Percentiles rank a stretch among this genome's conserved stretches.
These are phyloP conservation scores for Pleurotus platypus DNA, from an alignment of 768 basidiomycete genomes.

Conservation along the genomic window DNA sequence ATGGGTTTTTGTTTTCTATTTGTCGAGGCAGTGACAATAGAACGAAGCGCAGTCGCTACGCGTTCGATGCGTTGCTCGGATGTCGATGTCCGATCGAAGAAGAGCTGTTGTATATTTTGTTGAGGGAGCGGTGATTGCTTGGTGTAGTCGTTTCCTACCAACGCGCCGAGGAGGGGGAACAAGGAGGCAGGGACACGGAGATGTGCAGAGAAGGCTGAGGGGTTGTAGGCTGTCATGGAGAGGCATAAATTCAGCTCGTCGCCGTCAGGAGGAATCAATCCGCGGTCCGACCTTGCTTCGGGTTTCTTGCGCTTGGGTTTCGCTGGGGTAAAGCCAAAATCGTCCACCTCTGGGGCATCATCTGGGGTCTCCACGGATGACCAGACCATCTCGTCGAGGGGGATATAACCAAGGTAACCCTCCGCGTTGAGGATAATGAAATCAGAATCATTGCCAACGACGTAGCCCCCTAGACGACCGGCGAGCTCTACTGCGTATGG, in stretches of 20 bases:
- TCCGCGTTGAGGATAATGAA: constrained; percentile 76
- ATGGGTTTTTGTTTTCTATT: constrained; percentile 44
- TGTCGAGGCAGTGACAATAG: constrained; percentile 48
- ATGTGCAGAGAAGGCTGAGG: constrained; percentile 56
- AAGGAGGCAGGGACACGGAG: constrained; percentile 66
- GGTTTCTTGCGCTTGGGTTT: constrained; percentile 48
- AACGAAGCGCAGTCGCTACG: constrained; percentile 54
- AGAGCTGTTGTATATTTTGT: constrained; percentile 53
- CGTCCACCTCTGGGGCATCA: constrained; percentile 25
- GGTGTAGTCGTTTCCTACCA: constrained; percentile 81
- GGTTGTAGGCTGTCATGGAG: constrained; percentile 57
- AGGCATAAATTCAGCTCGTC: constrained; percentile 39
- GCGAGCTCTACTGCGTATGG: constrained; percentile 84
- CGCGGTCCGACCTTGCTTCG: constrained; percentile 25
- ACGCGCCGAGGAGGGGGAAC: constrained; percentile 72
- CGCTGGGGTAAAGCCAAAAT: constrained; percentile 55
- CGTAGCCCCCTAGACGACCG: constrained; percentile 67
- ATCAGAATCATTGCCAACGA: constrained; percentile 79
- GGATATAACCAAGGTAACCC: constrained; percentile 75
- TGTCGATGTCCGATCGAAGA: constrained; percentile 63
- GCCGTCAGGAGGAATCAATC: constrained; percentile 53
- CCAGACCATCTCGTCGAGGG: constrained; percentile 78
- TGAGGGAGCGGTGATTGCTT: constrained; percentile 43
- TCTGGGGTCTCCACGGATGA: constrained; percentile 24
- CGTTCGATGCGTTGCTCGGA: constrained; percentile 63